Percentiles rank a stretch among this genome's conserved stretches.
Conservation (phyloP, 2,329 filamentous ascomycete genomes). For the Apiospora koreana region DNA sequence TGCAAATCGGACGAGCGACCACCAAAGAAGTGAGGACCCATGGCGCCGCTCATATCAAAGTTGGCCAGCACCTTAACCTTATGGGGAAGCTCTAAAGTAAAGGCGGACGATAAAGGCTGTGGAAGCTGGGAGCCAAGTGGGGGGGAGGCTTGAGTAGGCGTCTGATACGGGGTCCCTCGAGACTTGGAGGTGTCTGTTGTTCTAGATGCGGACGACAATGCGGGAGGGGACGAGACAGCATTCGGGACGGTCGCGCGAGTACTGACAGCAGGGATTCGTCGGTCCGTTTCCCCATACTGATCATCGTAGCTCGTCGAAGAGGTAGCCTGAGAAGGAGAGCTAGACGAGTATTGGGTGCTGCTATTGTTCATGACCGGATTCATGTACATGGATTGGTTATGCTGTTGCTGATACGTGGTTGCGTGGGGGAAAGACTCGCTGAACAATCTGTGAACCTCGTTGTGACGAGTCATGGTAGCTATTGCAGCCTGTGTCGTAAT, state of each 20-base stretch:
- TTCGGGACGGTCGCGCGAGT: constrained; percentile 18
- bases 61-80: constrained; percentile 45
- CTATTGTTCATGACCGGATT: constrained; percentile 25
- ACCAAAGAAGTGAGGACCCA: constrained; percentile 30
- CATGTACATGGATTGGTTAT: constrained; percentile 29
- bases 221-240: constrained; percentile 26
- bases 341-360: constrained; percentile 16
- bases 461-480: constrained; percentile 43
- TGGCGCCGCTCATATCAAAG: constrained; percentile 32
- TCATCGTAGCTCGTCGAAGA: constrained; percentile 19
- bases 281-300: constrained; percentile 13
- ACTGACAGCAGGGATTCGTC: constrained; percentile 18
- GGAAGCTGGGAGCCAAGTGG: constrained; percentile 27
- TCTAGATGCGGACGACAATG: constrained; percentile 26
- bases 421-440: constrained; percentile 47
- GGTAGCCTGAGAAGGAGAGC: constrained; percentile 9
- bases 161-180: constrained; percentile 26
- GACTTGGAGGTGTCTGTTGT: constrained; percentile 23
- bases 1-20: constrained; percentile 19
- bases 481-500: constrained; percentile 44
- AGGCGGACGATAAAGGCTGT: constrained; percentile 34
- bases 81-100: constrained; percentile 43
- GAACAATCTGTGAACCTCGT: constrained; percentile 49
- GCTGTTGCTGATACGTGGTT: constrained; percentile 30
- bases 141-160: constrained; percentile 27